A percentile compares a stretch with the other conserved stretches of the same genome.
Conservation (phyloP, 2,329 filamentous ascomycete genomes). For the Fusarium oxysporum region DNA sequence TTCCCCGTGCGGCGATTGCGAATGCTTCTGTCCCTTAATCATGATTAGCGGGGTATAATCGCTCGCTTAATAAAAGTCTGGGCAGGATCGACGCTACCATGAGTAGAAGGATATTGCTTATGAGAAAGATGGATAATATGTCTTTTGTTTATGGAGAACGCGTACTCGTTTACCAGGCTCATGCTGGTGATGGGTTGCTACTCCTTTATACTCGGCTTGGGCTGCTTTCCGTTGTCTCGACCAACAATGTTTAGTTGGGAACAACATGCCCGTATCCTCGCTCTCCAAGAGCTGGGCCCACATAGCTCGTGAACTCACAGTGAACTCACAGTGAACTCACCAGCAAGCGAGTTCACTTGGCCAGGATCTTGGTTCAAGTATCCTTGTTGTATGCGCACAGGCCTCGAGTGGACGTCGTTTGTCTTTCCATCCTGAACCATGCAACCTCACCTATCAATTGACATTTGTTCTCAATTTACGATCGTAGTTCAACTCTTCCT, state of each 20-base stretch:
- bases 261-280: background rate
- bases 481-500: background rate
- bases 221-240: background rate
- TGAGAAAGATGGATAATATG: background rate
- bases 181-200: background rate
- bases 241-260: background rate
- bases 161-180: background rate
- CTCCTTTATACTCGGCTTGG: background rate
- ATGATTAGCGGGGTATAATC: background rate
- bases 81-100: background rate
- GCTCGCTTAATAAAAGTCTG: background rate
- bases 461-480: background rate
- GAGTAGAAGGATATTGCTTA: background rate
- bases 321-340: too few species aligned
- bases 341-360: background rate
- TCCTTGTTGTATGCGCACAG: background rate
- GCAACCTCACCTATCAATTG: background rate
- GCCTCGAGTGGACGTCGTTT: background rate
- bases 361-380: background rate
- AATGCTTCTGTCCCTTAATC: too few species aligned
- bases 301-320: too few species aligned
- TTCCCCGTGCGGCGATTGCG: too few species aligned
- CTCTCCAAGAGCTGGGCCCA: background rate
- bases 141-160: background rate
- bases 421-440: background rate